A percentile compares a stretch with the other conserved stretches of the same genome.
Conservation (phyloP, 371 early-diverging fungal species). For the Mortierella sp. region DNA sequence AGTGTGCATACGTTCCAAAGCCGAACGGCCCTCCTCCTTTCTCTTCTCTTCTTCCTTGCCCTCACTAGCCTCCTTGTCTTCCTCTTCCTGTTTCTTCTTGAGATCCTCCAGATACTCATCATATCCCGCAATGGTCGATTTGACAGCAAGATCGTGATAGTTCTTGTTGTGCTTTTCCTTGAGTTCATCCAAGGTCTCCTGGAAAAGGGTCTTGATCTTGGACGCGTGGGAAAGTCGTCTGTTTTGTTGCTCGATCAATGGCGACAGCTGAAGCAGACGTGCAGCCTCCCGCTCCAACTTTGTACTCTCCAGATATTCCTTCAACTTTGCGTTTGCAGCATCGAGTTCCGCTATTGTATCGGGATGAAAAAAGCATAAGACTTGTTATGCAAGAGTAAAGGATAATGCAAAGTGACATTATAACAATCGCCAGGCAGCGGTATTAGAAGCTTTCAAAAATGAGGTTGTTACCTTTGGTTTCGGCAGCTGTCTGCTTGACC, state of each 20-base stretch:
- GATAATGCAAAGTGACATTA: too few species aligned
- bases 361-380: background rate
- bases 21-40: background rate
- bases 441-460: background rate
- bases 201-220: slow-evolving; percentile 14
- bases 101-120: slow-evolving; percentile 63
- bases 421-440: too few species aligned
- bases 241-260: slow-evolving; percentile 52
- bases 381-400: background rate
- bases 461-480: slow-evolving; percentile 47
- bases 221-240: slow-evolving; percentile 51
- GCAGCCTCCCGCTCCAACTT: slow-evolving; percentile 30
- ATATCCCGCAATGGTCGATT: slow-evolving; percentile 70
- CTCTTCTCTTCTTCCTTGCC: background rate
- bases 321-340: slow-evolving; percentile 33
- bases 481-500: slow-evolving; percentile 59
- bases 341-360: slow-evolving; percentile 54
- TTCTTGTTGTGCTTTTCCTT: slow-evolving; percentile 83
- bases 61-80: background rate
- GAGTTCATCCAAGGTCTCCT: slow-evolving; percentile 65
- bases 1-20: slow-evolving; percentile 1
- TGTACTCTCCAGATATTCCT: slow-evolving; percentile 31
- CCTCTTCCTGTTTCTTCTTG: background rate
- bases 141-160: slow-evolving; percentile 84
- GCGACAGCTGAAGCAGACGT: slow-evolving; percentile 22